Evolutionary conservation across 345 rosid species (phyloP), one percentile per base, ranked within the genome.

Genomic region (Gossypium longicalyx): DNA sequence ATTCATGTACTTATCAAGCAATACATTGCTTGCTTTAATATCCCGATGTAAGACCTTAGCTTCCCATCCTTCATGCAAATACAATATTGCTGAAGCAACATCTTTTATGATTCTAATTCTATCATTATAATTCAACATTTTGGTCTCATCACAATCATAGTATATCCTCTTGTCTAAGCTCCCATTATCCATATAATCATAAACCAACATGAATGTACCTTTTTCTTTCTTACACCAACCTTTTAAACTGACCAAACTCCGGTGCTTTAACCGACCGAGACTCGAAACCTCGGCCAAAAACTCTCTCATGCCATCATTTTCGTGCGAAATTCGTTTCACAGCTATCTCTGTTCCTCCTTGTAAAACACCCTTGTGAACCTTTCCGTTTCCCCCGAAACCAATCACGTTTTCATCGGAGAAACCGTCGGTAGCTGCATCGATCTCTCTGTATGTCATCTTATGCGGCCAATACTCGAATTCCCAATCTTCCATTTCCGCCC

Each of bases 391-490:
- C 58, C 97, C 93, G 19, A 86, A 22, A 11, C 98, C 97, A 43
- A 90, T 87, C 58, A 89, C 86, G 58, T 85, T 88, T 78, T 87
- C 86, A 53, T 91, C 98, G 0, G 80, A 70, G n/a, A 94, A 89
- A 3, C 87, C 86, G 1, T 79, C 81, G 20, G 94, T 89, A 2
- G 91, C 89, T 0, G 87, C 80, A 25, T 87, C 89, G 5, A 90
- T 88, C 77, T 94, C 88, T 66, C 83, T 86, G 45, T 85, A 88
- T 1, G 84, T 38, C 7, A 90, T 83, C 76, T 89, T 20, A 25
- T 94, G 93, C 0, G 98, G 96, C 97, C 98, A 91, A 71, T 91
- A 94, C 82, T 94, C 97, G 83, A 87, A 78, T 73, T 94, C 98
- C 96, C 97, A 94, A 6, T 85, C 91, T 76, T 94, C 97, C 88